phyloP scores from a whole-genome alignment of 176 grass and related monocot genomes.

The Hordeum marinum region DNA sequence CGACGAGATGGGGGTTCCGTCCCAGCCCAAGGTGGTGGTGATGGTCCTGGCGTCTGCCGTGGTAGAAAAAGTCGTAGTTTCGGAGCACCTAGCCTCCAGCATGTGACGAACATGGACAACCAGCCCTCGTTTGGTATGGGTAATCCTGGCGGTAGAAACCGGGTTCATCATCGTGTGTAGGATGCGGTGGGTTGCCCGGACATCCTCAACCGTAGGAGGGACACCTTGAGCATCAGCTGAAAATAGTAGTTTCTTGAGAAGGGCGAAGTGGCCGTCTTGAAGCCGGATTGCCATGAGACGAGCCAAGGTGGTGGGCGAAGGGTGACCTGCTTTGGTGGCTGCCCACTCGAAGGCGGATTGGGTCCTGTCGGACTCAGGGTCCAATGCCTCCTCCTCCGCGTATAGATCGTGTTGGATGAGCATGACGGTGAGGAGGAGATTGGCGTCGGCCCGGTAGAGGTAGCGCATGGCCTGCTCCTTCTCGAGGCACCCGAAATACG shows the following conservation, averaged over 20 bases:
- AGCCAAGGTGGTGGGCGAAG: background rate
- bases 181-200: background rate
- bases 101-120: background rate
- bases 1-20: background rate
- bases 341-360: background rate
- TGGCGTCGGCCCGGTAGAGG: background rate
- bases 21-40: background rate
- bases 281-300: background rate
- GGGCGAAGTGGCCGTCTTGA: background rate
- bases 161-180: background rate
- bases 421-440: background rate
- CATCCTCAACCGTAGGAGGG: background rate
- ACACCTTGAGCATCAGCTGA: background rate
- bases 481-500: background rate
- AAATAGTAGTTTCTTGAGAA: background rate
- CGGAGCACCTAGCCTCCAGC: background rate
- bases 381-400: background rate
- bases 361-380: background rate
- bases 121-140: background rate
- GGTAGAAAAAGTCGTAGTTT: background rate
- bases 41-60: background rate
- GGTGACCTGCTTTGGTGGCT: background rate
- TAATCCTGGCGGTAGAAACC: background rate
- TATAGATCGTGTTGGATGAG: background rate
- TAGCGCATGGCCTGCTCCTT: background rate